These are phyloP conservation scores for Acacia concinna DNA, from an alignment of 331 rosid species.

Conservation along the genomic window DNA sequence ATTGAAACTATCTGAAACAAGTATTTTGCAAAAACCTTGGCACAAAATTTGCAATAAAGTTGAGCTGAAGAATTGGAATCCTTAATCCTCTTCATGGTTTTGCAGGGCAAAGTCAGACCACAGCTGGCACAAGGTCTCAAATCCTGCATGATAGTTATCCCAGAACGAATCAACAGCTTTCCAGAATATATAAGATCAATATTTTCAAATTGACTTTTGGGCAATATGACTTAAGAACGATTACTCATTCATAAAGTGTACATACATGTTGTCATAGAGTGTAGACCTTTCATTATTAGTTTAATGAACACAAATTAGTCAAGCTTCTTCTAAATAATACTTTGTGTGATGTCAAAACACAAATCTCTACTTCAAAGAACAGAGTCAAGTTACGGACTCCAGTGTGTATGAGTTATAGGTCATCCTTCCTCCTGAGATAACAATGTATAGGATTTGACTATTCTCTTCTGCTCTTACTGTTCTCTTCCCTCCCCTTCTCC, in stretches of 20 bases:
- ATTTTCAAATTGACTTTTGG: not conserved
- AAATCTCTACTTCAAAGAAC: not conserved
- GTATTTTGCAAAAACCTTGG: conserved; percentile 60
- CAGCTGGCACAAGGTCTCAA: conserved; percentile 76
- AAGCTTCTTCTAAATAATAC: not conserved
- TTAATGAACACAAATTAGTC: not conserved
- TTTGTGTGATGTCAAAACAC: not conserved
- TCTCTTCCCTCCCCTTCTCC: too few species aligned
- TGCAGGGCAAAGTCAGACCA: conserved; percentile 56
- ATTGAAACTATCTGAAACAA: conserved; percentile 15
- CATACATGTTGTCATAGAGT: not conserved
- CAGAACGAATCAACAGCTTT: conserved; percentile 26
- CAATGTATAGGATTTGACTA: too few species aligned
- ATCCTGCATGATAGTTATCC: conserved; percentile 57
- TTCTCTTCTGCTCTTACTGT: too few species aligned
- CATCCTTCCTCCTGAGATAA: not conserved
- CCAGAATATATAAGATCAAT: conserved; percentile 11
- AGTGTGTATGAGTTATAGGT: not conserved
- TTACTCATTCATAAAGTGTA: not conserved
- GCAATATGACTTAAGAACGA: not conserved
- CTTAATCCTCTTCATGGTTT: conserved; percentile 61
- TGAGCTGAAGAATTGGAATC: conserved; percentile 47
- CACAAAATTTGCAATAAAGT: conserved; percentile 75
- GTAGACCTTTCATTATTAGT: not conserved
- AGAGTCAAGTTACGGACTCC: not conserved